Base-by-base conservation (phyloP, 441 rosid species). In the Pelargonium australe region DNA sequence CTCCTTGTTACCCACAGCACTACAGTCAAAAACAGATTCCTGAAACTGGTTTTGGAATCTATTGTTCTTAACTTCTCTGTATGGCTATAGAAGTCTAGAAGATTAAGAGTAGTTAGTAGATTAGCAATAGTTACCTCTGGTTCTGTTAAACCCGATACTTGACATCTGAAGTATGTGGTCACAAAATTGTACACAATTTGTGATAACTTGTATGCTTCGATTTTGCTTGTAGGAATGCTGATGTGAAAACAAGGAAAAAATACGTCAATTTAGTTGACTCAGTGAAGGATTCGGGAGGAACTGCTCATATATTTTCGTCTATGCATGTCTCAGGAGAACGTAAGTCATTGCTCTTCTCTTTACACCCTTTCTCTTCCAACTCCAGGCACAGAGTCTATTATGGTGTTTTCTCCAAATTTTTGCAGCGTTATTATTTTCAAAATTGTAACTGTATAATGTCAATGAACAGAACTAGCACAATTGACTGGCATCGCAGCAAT, bases 281-380 rank as follows among this genome's bases (percentile, higher is more conserved):
- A 0, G 96, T 91, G 66, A 91, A 90, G 79, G 65, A 51, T 58
- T 83, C 91, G 9, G 96, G 99, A 14, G 97, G 99, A 68, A 81
- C 79, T 19, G 92, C 76, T 64, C 89, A 87, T 80, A 78, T 91
- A 75, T 91, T 95, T 77, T 95, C 99, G 7, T 85, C 97, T 0
- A 90, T 91, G 99, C 99, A 95, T 65, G 89, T 81, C 19, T 95
- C 99, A 1, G 99, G 99, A 67, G 99, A 95, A 79, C 97, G 97
- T 91, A 65, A 87, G 97, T 78, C 1, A 43, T 31, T 11, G 19
- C 5, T 44, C 47, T 43, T 16, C 1, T 55, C 23, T 55, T 10
- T 12, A 13, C 16, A 12, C 14, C 55, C n/a, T 49, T 4, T 10
- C n/a, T 11, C 5, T 12, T 49, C 34, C 34, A 31, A 31, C 4